phyloP scores from a whole-genome alignment of 2,329 filamentous ascomycete genomes.

The Coniosporium tulheliwenetii region DNA sequence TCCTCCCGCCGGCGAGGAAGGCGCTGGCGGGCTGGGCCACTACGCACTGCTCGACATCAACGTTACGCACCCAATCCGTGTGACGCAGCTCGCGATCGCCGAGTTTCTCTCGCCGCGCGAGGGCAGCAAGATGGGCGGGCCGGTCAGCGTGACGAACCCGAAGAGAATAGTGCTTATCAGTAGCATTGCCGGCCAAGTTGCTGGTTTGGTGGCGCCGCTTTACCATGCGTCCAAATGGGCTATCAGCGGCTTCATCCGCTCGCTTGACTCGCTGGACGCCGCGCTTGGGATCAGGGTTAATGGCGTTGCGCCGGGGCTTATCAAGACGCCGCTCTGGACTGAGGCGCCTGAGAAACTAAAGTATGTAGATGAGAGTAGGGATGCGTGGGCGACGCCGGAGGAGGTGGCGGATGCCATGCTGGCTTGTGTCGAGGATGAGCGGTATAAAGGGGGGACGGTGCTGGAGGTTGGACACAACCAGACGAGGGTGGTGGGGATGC shows the following conservation, averaged over 20 bases:
- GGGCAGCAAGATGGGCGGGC: constrained; percentile 4
- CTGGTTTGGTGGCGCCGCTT: constrained; percentile 22
- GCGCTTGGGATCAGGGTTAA: constrained; percentile 39
- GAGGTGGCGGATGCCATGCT: constrained; percentile 46
- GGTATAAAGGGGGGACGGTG: constrained; percentile 34
- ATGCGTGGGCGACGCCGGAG: constrained; percentile 44
- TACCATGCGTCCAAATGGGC: constrained; percentile 31
- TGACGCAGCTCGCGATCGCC: constrained; percentile 30
- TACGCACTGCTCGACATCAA: constrained; percentile 30
- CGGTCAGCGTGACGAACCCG: constrained; percentile 20
- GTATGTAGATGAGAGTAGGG: constrained; percentile 29
- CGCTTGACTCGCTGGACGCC: constrained; percentile 32
- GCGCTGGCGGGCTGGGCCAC: constrained; percentile 5
- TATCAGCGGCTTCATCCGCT: constrained; percentile 32
- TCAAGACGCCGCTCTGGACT: constrained; percentile 46
- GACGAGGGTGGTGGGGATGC: constrained; percentile 32
- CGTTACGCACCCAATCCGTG: constrained; percentile 30
- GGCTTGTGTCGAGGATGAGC: constrained; percentile 34
- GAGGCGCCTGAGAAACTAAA: constrained; percentile 44
- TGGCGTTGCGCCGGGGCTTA: constrained; percentile 43
- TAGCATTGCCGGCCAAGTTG: constrained; percentile 26
- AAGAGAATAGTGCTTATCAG: constrained; percentile 29
- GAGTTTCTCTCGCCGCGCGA: constrained; percentile 22
- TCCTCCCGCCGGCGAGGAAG: constrained; percentile 3
- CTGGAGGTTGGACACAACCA: constrained; percentile 38